Evolutionary conservation across 306 rosid genomes (phyloP), one percentile per base, ranked within the genome.

Genomic region (Dryas alaskensis): DNA sequence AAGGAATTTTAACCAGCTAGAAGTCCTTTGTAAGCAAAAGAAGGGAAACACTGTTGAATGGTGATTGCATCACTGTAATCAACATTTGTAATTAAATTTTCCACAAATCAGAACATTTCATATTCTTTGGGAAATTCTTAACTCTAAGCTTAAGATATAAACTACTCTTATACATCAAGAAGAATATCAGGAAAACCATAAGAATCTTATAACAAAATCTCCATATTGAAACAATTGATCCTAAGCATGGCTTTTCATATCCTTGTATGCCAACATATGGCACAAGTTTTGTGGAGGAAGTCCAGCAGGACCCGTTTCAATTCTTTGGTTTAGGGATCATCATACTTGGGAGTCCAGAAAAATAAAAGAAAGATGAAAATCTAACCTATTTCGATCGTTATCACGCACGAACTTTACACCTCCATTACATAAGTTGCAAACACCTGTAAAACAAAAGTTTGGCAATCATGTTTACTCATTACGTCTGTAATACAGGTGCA

Each of bases 381-480:
- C 45, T 4, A 6, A 89, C 98, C 81, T 89, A 19, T 89, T 91
- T 61, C 78, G 86, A 78, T 93, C 97, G 61, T 93, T 85, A 62
- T 81, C 89, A 59, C 96, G 94, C 31, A 93, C 97, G 72, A 93
- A 88, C 80, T 84, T 91, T 0, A 91, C 98, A 66, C 98, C 97
- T 48, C 98, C 98, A 68, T 94, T 91, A 73, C 98, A 94, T 78
- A 94, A 82, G 77, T 94, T 94, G 86, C 97, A 94, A 45, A 91
- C 96, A 73, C 97, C 98, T 84, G 73, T 54, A 57, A 51, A 51
- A 37, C 47, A 51, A 42, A 39, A 73, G 42, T 60, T 76, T 17
- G 48, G 13, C 65, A 44, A 77, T 67, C 45, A 67, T 25, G 39
- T 72, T 19, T 4, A 44, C 0, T 45, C 44, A 11, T 5, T 7